phyloP scores from a whole-genome alignment of 495 filamentous ascomycete genomes.

The Chaetomium cochliodes region DNA sequence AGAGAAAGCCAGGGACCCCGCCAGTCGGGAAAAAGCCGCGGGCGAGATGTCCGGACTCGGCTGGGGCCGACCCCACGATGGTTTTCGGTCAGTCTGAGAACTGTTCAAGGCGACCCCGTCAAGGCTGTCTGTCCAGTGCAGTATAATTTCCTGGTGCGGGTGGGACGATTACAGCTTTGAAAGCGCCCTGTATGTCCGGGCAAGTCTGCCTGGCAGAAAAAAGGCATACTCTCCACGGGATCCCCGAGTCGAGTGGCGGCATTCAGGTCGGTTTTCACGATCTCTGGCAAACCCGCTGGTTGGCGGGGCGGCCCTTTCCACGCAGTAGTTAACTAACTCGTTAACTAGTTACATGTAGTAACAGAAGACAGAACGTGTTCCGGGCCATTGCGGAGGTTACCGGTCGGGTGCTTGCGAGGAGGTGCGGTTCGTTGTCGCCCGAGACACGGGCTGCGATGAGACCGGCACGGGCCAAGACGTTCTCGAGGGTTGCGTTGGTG shows the following conservation, averaged over 20 bases:
- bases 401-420: neutral
- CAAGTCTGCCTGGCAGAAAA: no score
- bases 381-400: neutral
- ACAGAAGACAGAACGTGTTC: neutral
- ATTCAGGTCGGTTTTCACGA: neutral
- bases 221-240: no score
- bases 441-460: neutral
- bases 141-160: no score
- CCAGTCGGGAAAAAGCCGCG: neutral
- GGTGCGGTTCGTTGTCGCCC: neutral
- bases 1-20: neutral
- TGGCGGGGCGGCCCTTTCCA: neutral
- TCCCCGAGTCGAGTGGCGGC: no score
- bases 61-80: conserved; percentile 17
- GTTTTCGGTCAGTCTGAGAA: conserved; percentile 11
- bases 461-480: neutral
- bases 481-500: neutral
- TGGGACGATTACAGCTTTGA: conserved; percentile 5
- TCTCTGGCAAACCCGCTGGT: neutral
- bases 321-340: no score
- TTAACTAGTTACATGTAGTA: no score
- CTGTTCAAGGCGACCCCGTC: no score
- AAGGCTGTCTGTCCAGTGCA: no score
- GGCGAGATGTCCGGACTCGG: conserved; percentile 3
- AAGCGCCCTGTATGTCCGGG: neutral